phyloP scores from a whole-genome alignment of 2,329 filamentous ascomycete genomes.

The Ophiostoma tasmaniense region DNA sequence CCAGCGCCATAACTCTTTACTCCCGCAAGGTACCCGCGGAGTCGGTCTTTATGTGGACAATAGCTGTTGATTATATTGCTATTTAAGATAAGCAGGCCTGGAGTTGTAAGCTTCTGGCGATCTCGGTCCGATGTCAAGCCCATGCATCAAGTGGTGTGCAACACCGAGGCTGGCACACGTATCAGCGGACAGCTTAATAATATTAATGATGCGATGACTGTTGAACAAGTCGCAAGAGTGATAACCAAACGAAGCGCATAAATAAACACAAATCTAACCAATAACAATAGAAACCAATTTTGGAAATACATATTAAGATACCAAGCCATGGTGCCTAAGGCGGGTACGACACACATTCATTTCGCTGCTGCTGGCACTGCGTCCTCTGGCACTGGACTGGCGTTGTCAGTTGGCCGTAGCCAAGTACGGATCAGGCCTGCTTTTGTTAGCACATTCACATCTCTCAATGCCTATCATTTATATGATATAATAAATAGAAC shows the following conservation, averaged over 20 bases:
- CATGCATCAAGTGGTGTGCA: neutral
- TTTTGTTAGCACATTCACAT: slow-evolving; percentile 23
- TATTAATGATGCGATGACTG: no score
- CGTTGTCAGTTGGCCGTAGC: slow-evolving; percentile 34
- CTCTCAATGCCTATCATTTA: neutral
- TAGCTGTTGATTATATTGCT: neutral
- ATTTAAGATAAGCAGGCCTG: neutral
- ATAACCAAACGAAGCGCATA: neutral
- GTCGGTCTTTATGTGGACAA: neutral
- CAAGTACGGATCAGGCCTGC: slow-evolving; percentile 32
- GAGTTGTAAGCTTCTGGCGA: neutral
- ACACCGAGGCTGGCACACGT: neutral
- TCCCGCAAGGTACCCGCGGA: neutral
- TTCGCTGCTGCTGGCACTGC: neutral
- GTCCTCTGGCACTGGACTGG: slow-evolving; percentile 22
- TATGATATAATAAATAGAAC: neutral
- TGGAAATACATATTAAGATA: neutral
- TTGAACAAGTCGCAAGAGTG: neutral
- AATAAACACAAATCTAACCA: neutral
- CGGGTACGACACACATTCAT: neutral
- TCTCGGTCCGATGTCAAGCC: neutral
- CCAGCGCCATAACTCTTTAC: neutral
- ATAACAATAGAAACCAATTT: neutral
- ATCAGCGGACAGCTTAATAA: neutral
- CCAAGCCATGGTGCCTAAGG: no score